Base-by-base conservation (phyloP, 345 rosid species). In the Eucalyptus tenuipes region DNA sequence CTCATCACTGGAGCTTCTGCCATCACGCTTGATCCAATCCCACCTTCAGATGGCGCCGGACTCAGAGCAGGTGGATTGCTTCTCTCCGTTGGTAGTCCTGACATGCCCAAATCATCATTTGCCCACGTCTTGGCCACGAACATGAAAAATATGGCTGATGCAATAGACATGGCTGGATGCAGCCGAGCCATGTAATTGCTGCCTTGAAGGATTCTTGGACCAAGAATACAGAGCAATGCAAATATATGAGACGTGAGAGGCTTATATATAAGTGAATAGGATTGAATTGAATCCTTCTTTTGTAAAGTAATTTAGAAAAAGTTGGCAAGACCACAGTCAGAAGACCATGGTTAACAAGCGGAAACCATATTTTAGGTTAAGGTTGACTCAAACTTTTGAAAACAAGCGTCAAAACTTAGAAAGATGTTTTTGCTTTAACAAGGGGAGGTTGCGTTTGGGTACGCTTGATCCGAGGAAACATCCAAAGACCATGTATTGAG, bases 1-100 rank as follows among this genome's bases (percentile, higher is more conserved):
- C 7, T 59, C 81, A 68, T 89, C 16, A 47, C 89, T 12, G 92
- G 91, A 75, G 47, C 88, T 85, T 52, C 87, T 6, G 87, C 87
- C 11, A 42, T 45, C 13, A 9, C 52, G 3, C 85, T 57, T 8
- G 88, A n/a, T 17, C 61, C 64, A 29, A 84, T 33, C 49, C 87
- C 49, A 29, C 37, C 86, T 50, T 49, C 88, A 8, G 86, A 61
- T 48, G 94, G 90, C 53, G 87, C 88, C 16, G 90, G 90, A 85
- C 89, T 49, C 52, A 90, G 87, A 87, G 88, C 82, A 25, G 88
- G 87, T 10, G 88, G 24, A 20, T 40, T 1, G 85, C 86, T 81
- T 53, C 49, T 52, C 80, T 42, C 9, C 29, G 10, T 44, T 3
- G 87, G 16, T 37, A 75, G 42, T 75, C 27, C 84, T 22, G 84